Percentiles rank a stretch among this genome's conserved stretches.
These are phyloP conservation scores for Ophiostoma novo-ulmi DNA, from an alignment of 2,329 filamentous ascomycete species.

Conservation along the genomic window DNA sequence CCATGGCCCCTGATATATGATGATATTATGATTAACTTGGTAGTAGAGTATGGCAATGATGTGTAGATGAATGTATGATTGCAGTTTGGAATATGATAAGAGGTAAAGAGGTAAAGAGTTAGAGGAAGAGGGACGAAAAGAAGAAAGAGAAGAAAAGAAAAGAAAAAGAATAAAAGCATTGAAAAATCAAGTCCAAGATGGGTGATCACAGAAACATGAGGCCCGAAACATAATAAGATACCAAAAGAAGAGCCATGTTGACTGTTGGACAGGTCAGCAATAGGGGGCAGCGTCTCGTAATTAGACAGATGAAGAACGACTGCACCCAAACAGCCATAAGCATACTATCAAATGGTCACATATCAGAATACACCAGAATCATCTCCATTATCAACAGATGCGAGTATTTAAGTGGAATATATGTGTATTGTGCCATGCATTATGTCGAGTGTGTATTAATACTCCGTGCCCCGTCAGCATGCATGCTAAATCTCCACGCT, in stretches of 20 bases:
- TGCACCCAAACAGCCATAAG: not conserved
- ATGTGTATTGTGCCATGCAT: not conserved
- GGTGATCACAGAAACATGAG: not conserved
- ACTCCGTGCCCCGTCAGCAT: slow-evolving; percentile 7
- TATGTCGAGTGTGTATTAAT: slow-evolving; percentile 6
- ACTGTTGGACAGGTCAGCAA: not conserved
- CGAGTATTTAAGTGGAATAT: slow-evolving; percentile 5
- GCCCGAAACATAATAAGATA: not conserved
- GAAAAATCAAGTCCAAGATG: not conserved
- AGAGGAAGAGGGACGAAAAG: not conserved
- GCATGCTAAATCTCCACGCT: slow-evolving; percentile 11
- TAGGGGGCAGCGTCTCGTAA: not conserved
- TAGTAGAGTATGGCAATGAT: not conserved
- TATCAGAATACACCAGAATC: slow-evolving; percentile 10
- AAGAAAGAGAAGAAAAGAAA: not conserved
- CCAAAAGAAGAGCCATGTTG: not conserved
- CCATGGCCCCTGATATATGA: not conserved
- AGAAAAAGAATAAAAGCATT: not conserved
- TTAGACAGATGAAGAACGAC: not conserved
- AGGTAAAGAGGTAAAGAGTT: not conserved
- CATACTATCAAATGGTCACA: not conserved
- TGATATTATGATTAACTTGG: not conserved
- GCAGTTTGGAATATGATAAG: not conserved
- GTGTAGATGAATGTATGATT: not conserved
- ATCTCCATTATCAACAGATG: not conserved